Evolutionary conservation across 768 basidiomycete species (phyloP).

Genomic region (Tremella yokohamensis): DNA sequence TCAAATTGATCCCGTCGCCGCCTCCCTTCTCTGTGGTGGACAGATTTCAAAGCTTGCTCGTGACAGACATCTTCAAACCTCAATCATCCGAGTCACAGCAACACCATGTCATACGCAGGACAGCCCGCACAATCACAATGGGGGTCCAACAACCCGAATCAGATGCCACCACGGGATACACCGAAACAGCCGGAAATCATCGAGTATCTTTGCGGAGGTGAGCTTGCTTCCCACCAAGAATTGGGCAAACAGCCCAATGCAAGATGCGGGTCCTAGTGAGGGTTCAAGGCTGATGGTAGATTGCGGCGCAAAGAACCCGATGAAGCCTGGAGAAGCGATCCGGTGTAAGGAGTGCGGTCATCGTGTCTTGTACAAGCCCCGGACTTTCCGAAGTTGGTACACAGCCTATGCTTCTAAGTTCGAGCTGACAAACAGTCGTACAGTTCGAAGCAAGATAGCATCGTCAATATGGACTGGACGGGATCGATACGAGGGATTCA

Average conservation of each 20-base stretch:
- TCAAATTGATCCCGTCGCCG: too few relatives aligned
- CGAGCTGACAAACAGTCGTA: constrained; percentile 31
- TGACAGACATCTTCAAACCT: neutral
- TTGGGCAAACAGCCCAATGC: too few relatives aligned
- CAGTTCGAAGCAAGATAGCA: constrained; percentile 66
- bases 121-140: constrained; percentile 12
- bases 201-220: constrained; percentile 44
- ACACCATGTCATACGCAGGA: constrained; percentile 32
- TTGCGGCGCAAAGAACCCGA: constrained; percentile 87
- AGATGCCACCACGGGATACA: constrained; percentile 25
- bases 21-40: too few relatives aligned
- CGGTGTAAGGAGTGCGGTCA: constrained; percentile 96
- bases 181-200: constrained; percentile 33
- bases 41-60: neutral
- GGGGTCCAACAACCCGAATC: constrained; percentile 37
- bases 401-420: neutral
- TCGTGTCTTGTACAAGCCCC: constrained; percentile 97
- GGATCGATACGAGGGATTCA: too few relatives aligned
- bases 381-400: constrained; percentile 80
- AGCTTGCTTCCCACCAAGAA: too few relatives aligned
- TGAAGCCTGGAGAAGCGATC: constrained; percentile 85
- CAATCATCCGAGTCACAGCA: neutral
- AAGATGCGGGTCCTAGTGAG: too few relatives aligned
- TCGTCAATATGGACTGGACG: neutral
- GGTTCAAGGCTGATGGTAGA: too few relatives aligned